Percentiles rank a stretch among this genome's conserved stretches.
These are phyloP conservation scores for Camillea tinctor DNA, from an alignment of 2,329 filamentous ascomycete species.

Conservation along the genomic window DNA sequence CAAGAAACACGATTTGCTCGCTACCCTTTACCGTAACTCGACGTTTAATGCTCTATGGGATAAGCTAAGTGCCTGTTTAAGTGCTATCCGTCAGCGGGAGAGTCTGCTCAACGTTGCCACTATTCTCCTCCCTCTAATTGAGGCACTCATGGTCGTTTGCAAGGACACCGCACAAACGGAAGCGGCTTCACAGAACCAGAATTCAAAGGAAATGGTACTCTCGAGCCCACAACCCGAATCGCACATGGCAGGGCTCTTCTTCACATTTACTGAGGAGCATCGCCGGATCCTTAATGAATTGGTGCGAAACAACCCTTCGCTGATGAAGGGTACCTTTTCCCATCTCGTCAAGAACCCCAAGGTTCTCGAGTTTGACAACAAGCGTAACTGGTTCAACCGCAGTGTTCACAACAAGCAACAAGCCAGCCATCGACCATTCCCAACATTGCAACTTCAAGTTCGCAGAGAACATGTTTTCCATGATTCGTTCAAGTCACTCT, in stretches of 20 bases:
- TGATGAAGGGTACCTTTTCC: constrained; percentile 98
- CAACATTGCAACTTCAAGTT: constrained; percentile 79
- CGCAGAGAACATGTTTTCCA: constrained; percentile 95
- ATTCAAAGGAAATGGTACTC: constrained; percentile 66
- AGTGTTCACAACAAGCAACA: constrained; percentile 79
- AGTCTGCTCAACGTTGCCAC: constrained; percentile 97
- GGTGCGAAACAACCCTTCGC: constrained; percentile 91
- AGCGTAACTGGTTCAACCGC: constrained; percentile 97
- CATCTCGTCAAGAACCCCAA: constrained; percentile 97
- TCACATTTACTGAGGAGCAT: constrained; percentile 95
- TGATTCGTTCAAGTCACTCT: constrained; percentile 96
- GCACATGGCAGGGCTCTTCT: constrained; percentile 87
- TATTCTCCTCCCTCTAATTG: constrained; percentile 89
- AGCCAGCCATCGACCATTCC: constrained; percentile 58
- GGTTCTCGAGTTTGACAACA: constrained; percentile 98
- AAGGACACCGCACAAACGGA: constrained; percentile 90
- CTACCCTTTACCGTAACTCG: constrained; percentile 83
- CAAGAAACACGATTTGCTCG: constrained; percentile 80
- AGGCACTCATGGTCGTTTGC: constrained; percentile 98
- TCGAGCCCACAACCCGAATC: constrained; percentile 77
- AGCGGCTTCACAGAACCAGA: constrained; percentile 43
- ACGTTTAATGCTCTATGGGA: constrained; percentile 91
- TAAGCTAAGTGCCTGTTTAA: constrained; percentile 84
- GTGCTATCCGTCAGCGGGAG: constrained; percentile 84
- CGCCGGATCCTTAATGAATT: constrained; percentile 97